Percentiles rank a stretch among this genome's conserved stretches.
Evolutionary conservation across 306 rosid genomes (phyloP).

Genomic region (Purshia tridentata): DNA sequence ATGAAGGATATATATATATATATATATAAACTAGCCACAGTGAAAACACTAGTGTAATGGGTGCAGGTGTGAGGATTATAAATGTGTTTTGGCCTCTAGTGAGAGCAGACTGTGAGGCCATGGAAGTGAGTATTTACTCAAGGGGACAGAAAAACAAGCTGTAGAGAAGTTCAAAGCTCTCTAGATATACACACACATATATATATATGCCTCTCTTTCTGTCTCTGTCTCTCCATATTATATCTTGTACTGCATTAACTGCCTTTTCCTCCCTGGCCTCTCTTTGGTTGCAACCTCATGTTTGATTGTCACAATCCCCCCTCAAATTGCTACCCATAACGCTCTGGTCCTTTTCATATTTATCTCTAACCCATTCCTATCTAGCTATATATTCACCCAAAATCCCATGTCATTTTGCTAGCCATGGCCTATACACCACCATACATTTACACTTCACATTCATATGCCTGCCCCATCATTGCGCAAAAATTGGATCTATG

Average conservation of each 20-base stretch:
- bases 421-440: not conserved
- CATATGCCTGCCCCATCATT: not conserved
- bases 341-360: constrained; percentile 26
- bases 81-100: constrained; percentile 19
- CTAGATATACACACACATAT: too few relatives aligned
- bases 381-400: not conserved
- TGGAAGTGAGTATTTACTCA: not conserved
- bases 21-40: not conserved
- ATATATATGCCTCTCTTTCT: too few relatives aligned
- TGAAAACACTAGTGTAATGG: not conserved
- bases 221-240: not conserved
- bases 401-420: constrained; percentile 1
- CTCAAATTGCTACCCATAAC: not conserved
- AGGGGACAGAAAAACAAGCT: not conserved
- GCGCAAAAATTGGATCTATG: constrained; percentile 6
- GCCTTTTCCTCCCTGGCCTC: not conserved
- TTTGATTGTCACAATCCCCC: constrained; percentile 9
- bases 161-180: not conserved
- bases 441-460: not conserved
- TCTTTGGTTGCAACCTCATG: not conserved
- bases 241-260: not conserved
- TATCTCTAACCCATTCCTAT: constrained; percentile 13
- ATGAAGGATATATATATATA: not conserved
- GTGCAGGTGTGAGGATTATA: not conserved
- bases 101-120: constrained; percentile 13